phyloP scores from a whole-genome alignment of 139 green algal genomes.

The Eudorina sp. region DNA sequence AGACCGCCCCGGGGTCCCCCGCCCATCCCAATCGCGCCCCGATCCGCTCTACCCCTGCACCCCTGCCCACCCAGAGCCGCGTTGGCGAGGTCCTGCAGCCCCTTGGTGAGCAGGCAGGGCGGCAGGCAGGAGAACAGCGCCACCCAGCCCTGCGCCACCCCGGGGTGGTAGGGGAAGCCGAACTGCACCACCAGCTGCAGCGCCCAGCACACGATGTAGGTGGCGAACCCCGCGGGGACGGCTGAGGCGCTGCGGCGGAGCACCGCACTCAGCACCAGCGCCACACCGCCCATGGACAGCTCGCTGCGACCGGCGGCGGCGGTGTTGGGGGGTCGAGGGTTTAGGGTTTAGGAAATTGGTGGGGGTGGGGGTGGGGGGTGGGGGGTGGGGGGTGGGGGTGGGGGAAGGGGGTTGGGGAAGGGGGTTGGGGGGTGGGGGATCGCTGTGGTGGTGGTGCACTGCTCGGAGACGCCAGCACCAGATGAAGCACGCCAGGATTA shows the following conservation, averaged over 20 bases:
- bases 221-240: constrained; percentile 51
- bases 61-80: constrained; percentile 58
- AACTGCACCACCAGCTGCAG: constrained; percentile 63
- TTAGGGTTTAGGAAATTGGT: neutral
- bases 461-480: too few species aligned
- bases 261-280: constrained; percentile 27
- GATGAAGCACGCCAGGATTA: too few species aligned
- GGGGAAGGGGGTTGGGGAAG: neutral
- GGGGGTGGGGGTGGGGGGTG: neutral
- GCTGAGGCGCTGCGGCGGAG: constrained; percentile 19
- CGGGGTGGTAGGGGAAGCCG: constrained; percentile 52
- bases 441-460: too few species aligned
- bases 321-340: neutral
- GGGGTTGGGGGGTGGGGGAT: neutral
- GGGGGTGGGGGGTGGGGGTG: neutral
- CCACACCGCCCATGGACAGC: neutral
- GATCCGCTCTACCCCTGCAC: neutral
- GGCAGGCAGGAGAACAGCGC: constrained; percentile 79
- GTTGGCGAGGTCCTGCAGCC: constrained; percentile 74
- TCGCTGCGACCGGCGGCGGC: neutral
- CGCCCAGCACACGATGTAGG: constrained; percentile 61
- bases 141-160: neutral
- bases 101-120: constrained; percentile 85
- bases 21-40: too few species aligned
- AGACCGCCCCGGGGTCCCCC: too few species aligned